Conservation (phyloP, 805 yeast genomes). For the Isabelozyma rhagii region DNA sequence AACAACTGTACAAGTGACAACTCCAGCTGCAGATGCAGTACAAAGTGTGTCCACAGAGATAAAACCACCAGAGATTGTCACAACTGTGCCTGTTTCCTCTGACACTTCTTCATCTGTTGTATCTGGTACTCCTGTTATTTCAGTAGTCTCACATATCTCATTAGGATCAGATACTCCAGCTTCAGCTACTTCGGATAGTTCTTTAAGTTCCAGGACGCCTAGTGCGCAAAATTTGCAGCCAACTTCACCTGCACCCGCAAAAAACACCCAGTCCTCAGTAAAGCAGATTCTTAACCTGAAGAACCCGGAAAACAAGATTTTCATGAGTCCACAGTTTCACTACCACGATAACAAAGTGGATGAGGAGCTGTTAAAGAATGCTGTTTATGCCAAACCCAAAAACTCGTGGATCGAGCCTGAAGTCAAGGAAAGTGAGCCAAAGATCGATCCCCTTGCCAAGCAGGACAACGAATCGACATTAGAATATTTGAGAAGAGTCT, state of each 20-base stretch:
- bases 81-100: too few species aligned
- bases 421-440: not conserved
- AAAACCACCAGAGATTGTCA: too few species aligned
- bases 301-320: slow-evolving; percentile 15
- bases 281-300: slow-evolving; percentile 17
- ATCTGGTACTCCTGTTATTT: not conserved
- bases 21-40: too few species aligned
- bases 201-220: not conserved
- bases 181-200: not conserved
- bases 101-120: too few species aligned
- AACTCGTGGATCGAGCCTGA: slow-evolving; percentile 1
- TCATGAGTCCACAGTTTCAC: slow-evolving; percentile 20
- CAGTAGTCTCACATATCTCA: not conserved
- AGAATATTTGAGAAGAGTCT: slow-evolving; percentile 7
- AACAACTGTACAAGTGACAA: too few species aligned
- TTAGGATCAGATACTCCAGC: not conserved
- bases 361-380: not conserved
- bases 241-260: not conserved
- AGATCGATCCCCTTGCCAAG: not conserved
- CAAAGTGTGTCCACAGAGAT: too few species aligned
- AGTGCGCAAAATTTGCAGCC: not conserved
- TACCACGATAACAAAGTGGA: slow-evolving; percentile 7
- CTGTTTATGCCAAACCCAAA: slow-evolving; percentile 16
- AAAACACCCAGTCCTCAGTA: not conserved
- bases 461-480: slow-evolving; percentile 5